Evolutionary conservation across 768 basidiomycete genomes (phyloP).

Genomic region (Rhodocollybia butyracea): DNA sequence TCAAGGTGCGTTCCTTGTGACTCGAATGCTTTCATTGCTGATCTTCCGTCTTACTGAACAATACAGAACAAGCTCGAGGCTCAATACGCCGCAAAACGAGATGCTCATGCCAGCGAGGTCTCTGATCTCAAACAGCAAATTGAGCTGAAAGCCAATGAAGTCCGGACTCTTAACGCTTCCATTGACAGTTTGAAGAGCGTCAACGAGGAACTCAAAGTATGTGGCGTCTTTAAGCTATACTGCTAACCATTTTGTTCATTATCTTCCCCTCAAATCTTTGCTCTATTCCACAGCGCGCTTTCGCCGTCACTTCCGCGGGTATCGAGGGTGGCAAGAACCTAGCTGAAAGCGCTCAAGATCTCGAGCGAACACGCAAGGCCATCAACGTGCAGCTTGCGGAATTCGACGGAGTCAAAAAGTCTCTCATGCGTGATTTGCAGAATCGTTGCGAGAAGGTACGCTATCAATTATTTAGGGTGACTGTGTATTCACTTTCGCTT

Average conservation of each 20-base stretch:
- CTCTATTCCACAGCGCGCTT: slow-evolving; percentile 69
- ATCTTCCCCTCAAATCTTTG: neutral
- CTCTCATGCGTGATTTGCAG: slow-evolving; percentile 96
- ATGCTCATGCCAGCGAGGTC: slow-evolving; percentile 83
- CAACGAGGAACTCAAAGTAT: slow-evolving; percentile 96
- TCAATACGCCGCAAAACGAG: slow-evolving; percentile 90
- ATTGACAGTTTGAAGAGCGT: slow-evolving; percentile 93
- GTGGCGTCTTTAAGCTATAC: slow-evolving; percentile 12
- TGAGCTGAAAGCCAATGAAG: slow-evolving; percentile 79
- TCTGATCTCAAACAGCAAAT: slow-evolving; percentile 86
- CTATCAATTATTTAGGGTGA: no score
- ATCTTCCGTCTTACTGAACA: slow-evolving; percentile 14
- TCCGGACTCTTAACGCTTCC: slow-evolving; percentile 77
- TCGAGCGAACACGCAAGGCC: slow-evolving; percentile 93
- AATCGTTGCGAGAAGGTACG: slow-evolving; percentile 98
- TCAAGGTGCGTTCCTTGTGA: slow-evolving; percentile 60
- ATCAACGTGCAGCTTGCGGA: slow-evolving; percentile 98
- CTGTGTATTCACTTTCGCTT: neutral
- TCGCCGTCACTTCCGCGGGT: slow-evolving; percentile 94
- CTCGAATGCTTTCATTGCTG: neutral
- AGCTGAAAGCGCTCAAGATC: slow-evolving; percentile 94
- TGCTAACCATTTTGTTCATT: neutral
- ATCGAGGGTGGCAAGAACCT: slow-evolving; percentile 97
- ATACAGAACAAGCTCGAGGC: slow-evolving; percentile 87
- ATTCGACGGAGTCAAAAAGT: slow-evolving; percentile 98